Conservation (phyloP, 1,139 yeast species). For the Nakaseomyces kungkrabaensis region DNA sequence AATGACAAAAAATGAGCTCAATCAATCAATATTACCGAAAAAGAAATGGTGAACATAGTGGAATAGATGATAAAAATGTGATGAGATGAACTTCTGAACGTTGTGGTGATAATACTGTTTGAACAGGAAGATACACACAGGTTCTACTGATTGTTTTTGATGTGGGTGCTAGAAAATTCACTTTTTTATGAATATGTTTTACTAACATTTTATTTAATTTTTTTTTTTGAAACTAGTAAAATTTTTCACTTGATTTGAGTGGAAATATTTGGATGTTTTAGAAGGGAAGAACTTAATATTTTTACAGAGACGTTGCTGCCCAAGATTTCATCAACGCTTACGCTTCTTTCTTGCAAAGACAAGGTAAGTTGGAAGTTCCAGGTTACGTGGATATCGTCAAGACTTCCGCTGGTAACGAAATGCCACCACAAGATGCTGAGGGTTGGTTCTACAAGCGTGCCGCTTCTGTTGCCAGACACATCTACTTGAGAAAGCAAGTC, state of each 20-base stretch:
- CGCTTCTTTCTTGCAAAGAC: conserved; percentile 99
- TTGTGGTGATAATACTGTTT: no score
- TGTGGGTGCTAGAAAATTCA: neutral
- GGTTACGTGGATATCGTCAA: conserved; percentile 99
- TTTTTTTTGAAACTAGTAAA: neutral
- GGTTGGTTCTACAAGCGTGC: conserved; percentile 99
- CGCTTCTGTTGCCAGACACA: conserved; percentile 99
- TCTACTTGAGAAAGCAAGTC: conserved; percentile 98
- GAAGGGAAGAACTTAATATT: no score
- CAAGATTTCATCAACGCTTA: conserved; percentile 99
- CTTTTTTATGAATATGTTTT: neutral
- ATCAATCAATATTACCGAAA: no score
- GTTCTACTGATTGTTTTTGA: no score
- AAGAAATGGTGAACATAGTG: no score
- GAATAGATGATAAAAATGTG: no score
- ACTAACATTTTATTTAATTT: neutral
- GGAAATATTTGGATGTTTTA: no score
- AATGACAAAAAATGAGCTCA: no score
- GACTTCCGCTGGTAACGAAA: conserved; percentile 98
- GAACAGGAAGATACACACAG: no score
- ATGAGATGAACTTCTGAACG: no score
- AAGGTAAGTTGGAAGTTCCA: conserved; percentile 99
- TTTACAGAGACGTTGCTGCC: conserved; percentile 96
- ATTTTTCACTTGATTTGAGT: no score
- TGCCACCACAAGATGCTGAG: conserved; percentile 99